Percentiles rank a stretch among this genome's conserved stretches.
These are phyloP conservation scores for Leccinum aurantiacum DNA, from an alignment of 768 basidiomycete genomes.

Conservation along the genomic window DNA sequence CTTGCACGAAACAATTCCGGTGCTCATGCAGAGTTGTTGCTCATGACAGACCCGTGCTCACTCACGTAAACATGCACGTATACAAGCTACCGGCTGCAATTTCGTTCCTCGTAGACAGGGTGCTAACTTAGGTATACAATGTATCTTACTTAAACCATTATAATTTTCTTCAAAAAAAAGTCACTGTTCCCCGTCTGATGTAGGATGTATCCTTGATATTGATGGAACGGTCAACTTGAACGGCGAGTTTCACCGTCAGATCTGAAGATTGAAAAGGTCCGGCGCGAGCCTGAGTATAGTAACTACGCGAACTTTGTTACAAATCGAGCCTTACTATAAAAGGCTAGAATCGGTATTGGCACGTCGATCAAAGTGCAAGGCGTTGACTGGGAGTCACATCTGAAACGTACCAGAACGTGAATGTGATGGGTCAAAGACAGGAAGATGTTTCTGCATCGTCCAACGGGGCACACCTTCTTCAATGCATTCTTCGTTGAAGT, in stretches of 20 bases:
- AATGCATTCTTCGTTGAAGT: background rate
- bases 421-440: background rate
- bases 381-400: no score
- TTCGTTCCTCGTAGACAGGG: background rate
- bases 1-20: background rate
- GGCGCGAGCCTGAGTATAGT: no score
- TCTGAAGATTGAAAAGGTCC: background rate
- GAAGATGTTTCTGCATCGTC: background rate
- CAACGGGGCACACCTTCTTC: background rate
- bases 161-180: background rate
- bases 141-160: background rate
- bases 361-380: background rate
- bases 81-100: background rate
- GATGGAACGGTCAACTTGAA: no score
- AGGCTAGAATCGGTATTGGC: no score
- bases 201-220: no score
- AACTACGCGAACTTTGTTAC: no score
- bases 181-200: background rate
- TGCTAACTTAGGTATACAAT: background rate
- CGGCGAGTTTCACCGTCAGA: background rate
- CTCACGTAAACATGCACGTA: background rate
- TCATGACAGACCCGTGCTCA: background rate
- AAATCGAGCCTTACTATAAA: no score
- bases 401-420: no score
- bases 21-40: background rate